phyloP scores from a whole-genome alignment of 1,139 yeast species.

The Arxiozyma telluris region DNA sequence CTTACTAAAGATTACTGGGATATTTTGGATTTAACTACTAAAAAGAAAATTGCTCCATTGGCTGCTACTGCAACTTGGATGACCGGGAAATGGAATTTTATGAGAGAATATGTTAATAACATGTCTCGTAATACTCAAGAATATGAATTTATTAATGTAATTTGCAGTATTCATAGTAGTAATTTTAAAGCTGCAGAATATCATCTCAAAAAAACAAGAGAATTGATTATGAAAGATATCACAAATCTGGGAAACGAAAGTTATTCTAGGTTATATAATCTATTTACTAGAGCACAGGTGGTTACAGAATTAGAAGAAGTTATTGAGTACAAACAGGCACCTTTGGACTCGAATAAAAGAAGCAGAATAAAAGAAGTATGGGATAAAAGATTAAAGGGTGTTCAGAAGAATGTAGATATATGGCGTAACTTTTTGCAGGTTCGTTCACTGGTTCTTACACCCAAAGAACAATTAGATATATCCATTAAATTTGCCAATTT shows the following conservation, averaged over 20 bases:
- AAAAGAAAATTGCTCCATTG: conserved; percentile 85
- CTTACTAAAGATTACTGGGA: conserved; percentile 84
- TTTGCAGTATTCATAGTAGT: conserved; percentile 74
- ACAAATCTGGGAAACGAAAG: conserved; percentile 94
- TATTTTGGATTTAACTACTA: conserved; percentile 58
- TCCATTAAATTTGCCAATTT: conserved; percentile 97
- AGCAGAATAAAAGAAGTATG: conserved; percentile 80
- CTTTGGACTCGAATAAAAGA: conserved; percentile 73
- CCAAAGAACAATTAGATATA: conserved; percentile 95
- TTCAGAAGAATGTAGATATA: conserved; percentile 93
- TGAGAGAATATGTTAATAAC: conserved; percentile 82
- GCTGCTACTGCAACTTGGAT: conserved; percentile 99
- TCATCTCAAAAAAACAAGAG: conserved; percentile 79
- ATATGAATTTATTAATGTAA: conserved; percentile 87
- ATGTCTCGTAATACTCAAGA: conserved; percentile 93
- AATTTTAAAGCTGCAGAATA: conserved; percentile 73
- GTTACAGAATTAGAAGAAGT: conserved; percentile 94
- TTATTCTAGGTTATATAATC: conserved; percentile 93
- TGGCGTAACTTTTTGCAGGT: conserved; percentile 97
- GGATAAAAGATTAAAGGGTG: conserved; percentile 86
- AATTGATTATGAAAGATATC: conserved; percentile 81
- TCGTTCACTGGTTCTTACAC: conserved; percentile 85
- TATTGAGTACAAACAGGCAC: conserved; percentile 74
- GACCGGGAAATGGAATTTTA: conserved; percentile 92
- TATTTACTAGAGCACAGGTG: conserved; percentile 94